Conservation (phyloP, 2,329 filamentous ascomycete genomes). For the Colletotrichum tanaceti region DNA sequence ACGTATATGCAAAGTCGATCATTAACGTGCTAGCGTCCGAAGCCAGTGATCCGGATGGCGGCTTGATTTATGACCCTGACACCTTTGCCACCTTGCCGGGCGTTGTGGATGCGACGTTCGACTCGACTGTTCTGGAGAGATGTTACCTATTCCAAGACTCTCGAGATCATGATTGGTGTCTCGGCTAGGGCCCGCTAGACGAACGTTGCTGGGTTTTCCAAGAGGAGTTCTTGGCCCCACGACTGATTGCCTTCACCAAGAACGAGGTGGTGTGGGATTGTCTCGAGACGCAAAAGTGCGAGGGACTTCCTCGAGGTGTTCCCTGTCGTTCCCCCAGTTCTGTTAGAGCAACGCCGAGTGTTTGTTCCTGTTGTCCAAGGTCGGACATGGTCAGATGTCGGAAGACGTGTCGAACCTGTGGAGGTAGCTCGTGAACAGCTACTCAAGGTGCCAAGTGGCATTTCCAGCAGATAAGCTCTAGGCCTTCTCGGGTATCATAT, state of each 20-base stretch:
- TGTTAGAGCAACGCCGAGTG: not conserved
- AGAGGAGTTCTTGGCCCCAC: constrained; percentile 41
- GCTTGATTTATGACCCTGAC: constrained; percentile 32
- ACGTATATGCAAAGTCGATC: constrained; percentile 35
- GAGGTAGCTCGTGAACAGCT: not conserved
- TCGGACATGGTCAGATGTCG: not conserved
- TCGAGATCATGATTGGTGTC: not conserved
- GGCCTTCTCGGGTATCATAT: constrained; percentile 15
- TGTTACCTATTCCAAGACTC: too few relatives aligned
- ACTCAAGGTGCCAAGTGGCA: not conserved
- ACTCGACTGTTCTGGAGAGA: too few relatives aligned
- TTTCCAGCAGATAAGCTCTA: not conserved
- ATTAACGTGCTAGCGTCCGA: constrained; percentile 38
- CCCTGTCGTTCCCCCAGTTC: not conserved
- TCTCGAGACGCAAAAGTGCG: constrained; percentile 41
- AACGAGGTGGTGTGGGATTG: constrained; percentile 43
- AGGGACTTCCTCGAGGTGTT: constrained; percentile 16
- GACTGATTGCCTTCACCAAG: constrained; percentile 41
- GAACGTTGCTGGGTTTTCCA: constrained; percentile 43
- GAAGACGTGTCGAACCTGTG: not conserved
- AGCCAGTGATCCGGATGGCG: constrained; percentile 10
- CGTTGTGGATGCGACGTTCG: not conserved
- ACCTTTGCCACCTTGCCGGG: not conserved
- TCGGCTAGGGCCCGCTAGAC: constrained; percentile 8
- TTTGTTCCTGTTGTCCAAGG: not conserved